Percentiles rank a stretch among this genome's conserved stretches.
phyloP scores from a whole-genome alignment of 129 eudicot genomes.

The Lactuca saligna region DNA sequence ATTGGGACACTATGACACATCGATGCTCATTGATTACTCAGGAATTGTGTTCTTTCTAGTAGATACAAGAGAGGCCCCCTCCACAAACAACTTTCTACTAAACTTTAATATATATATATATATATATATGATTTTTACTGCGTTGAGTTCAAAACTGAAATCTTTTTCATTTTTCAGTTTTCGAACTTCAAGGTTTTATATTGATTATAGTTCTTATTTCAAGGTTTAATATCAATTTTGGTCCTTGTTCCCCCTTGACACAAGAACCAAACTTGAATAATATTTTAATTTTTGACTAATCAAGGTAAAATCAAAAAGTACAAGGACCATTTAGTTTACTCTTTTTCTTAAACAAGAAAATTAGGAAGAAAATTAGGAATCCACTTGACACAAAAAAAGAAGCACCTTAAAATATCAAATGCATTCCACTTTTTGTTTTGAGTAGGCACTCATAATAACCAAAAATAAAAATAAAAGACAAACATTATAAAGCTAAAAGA shows the following conservation, averaged over 20 bases:
- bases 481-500: background rate
- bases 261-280: background rate
- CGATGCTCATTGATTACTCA: background rate
- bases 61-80: slow-evolving; percentile 4
- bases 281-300: background rate
- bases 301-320: background rate
- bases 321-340: background rate
- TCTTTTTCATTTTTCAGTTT: too few species aligned
- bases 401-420: background rate
- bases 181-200: background rate
- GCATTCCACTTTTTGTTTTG: slow-evolving; percentile 7
- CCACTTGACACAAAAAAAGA: slow-evolving; percentile 10
- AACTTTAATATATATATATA: slow-evolving; percentile 20
- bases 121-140: too few species aligned
- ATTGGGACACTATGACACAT: background rate
- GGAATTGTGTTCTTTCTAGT: slow-evolving; percentile 10
- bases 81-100: background rate
- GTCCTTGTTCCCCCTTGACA: background rate
- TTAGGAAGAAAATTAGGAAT: slow-evolving; percentile 11
- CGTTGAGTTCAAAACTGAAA: background rate
- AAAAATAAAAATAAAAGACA: background rate
- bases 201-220: too few species aligned
- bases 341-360: too few species aligned
- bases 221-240: background rate
- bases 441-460: slow-evolving; percentile 1